These are phyloP conservation scores for Mycena crocata DNA, from an alignment of 768 basidiomycete genomes.

Conservation along the genomic window DNA sequence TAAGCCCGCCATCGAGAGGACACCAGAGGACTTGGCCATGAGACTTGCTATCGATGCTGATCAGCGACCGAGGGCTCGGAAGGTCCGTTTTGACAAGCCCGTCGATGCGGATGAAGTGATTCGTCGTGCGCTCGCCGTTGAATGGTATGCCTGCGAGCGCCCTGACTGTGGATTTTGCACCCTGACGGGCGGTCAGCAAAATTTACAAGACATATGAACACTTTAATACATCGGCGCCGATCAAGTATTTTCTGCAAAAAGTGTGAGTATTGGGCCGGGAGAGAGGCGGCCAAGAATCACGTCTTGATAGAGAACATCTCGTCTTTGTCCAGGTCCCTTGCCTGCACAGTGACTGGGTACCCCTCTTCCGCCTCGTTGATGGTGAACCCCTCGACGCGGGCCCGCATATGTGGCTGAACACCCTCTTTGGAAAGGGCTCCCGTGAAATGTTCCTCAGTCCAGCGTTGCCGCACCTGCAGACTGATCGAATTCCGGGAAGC, in stretches of 20 bases:
- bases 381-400: slow-evolving; percentile 27
- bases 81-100: slow-evolving; percentile 35
- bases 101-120: slow-evolving; percentile 38
- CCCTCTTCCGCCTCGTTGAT: slow-evolving; percentile 28
- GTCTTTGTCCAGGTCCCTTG: slow-evolving; percentile 32
- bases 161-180: slow-evolving; percentile 33
- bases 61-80: slow-evolving; percentile 36
- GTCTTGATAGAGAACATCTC: slow-evolving; percentile 31
- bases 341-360: slow-evolving; percentile 34
- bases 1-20: slow-evolving; percentile 34
- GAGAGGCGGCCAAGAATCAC: neutral
- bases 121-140: slow-evolving; percentile 29
- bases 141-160: slow-evolving; percentile 29
- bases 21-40: slow-evolving; percentile 39
- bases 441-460: slow-evolving; percentile 31
- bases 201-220: neutral
- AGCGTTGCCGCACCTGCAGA: slow-evolving; percentile 34
- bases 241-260: slow-evolving; percentile 31
- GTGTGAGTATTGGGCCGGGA: neutral
- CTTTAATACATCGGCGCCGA: slow-evolving; percentile 34
- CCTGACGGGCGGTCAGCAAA: slow-evolving; percentile 13
- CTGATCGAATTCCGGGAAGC: too few species aligned
- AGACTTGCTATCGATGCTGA: slow-evolving; percentile 33
- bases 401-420: slow-evolving; percentile 24
- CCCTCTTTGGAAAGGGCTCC: slow-evolving; percentile 26